Conservation (phyloP, 192 early-diverging fungal species). For the Gonapodya prolifera region DNA sequence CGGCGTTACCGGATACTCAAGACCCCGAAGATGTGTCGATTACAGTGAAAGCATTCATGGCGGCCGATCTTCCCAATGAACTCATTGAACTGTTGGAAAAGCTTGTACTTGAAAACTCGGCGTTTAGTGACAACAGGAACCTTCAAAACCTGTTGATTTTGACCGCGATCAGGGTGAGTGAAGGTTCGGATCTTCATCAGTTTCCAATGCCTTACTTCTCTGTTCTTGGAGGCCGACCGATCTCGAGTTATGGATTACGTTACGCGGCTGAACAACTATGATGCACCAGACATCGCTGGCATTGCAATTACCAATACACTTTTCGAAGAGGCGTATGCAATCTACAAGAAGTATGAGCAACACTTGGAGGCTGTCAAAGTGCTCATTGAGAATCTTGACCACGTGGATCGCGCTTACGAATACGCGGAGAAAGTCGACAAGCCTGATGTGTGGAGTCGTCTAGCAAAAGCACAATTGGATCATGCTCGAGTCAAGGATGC, state of each 20-base stretch:
- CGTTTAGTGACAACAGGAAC: slow-evolving; percentile 91
- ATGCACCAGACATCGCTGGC: slow-evolving; percentile 94
- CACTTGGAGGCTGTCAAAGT: slow-evolving; percentile 81
- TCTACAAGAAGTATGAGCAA: slow-evolving; percentile 90
- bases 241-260: slow-evolving; percentile 92
- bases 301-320: slow-evolving; percentile 81
- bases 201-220: neutral
- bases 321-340: slow-evolving; percentile 91
- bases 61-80: slow-evolving; percentile 86
- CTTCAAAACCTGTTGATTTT: slow-evolving; percentile 96
- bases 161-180: slow-evolving; percentile 75
- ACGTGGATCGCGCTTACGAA: slow-evolving; percentile 90
- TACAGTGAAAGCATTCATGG: slow-evolving; percentile 98
- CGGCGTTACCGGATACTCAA: slow-evolving; percentile 82
- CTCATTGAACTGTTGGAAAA: slow-evolving; percentile 95
- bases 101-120: slow-evolving; percentile 80
- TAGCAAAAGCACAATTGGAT: slow-evolving; percentile 91
- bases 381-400: slow-evolving; percentile 80
- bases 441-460: slow-evolving; percentile 86
- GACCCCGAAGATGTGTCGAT: slow-evolving; percentile 97
- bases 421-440: slow-evolving; percentile 87
- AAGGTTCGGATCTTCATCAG: neutral
- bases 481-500: slow-evolving; percentile 84
- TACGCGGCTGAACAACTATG: slow-evolving; percentile 86
- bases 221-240: slow-evolving; percentile 54